These are phyloP conservation scores for Sporothrix pseudoabietina DNA, from an alignment of 2,329 filamentous ascomycete species.

Conservation along the genomic window DNA sequence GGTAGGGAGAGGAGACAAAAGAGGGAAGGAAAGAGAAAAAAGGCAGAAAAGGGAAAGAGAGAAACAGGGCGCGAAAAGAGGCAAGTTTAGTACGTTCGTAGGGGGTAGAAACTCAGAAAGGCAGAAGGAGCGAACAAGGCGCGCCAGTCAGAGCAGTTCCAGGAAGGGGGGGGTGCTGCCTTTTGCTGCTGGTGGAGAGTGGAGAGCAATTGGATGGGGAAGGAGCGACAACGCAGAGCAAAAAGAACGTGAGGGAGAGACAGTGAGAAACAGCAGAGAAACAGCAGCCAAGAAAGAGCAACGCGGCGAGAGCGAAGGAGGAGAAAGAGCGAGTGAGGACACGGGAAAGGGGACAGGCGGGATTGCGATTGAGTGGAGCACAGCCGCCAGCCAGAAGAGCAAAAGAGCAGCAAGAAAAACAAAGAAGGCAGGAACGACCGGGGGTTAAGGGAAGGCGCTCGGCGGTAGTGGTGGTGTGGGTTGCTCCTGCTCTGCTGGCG, in stretches of 20 bases:
- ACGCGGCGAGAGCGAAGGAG: slow-evolving; percentile 16
- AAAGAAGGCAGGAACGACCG: slow-evolving; percentile 28
- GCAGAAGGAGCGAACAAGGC: slow-evolving; percentile 13
- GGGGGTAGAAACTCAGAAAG: not conserved
- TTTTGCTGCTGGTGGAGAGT: not conserved
- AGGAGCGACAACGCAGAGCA: slow-evolving; percentile 19
- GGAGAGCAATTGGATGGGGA: slow-evolving; percentile 13
- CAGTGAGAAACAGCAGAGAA: slow-evolving; percentile 5
- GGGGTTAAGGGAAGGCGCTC: not conserved
- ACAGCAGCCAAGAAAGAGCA: not conserved
- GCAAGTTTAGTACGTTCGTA: slow-evolving; percentile 20
- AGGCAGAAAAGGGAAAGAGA: not conserved
- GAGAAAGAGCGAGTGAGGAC: slow-evolving; percentile 17
- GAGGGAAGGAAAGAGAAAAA: not conserved
- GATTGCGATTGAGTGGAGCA: slow-evolving; percentile 29
- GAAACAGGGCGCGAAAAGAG: slow-evolving; percentile 14
- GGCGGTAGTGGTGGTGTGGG: slow-evolving; percentile 20
- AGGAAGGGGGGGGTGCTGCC: not conserved
- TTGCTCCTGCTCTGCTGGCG: not conserved
- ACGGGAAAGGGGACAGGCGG: slow-evolving; percentile 27
- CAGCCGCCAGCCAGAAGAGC: not conserved
- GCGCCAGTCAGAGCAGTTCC: slow-evolving; percentile 11
- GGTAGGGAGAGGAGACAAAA: slow-evolving; percentile 7
- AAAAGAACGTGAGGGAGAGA: slow-evolving; percentile 17
- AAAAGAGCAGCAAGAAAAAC: slow-evolving; percentile 13